Evolutionary conservation across 768 basidiomycete species (phyloP), one percentile per base, ranked within the genome.

Genomic region (Gymnopilus junonius): DNA sequence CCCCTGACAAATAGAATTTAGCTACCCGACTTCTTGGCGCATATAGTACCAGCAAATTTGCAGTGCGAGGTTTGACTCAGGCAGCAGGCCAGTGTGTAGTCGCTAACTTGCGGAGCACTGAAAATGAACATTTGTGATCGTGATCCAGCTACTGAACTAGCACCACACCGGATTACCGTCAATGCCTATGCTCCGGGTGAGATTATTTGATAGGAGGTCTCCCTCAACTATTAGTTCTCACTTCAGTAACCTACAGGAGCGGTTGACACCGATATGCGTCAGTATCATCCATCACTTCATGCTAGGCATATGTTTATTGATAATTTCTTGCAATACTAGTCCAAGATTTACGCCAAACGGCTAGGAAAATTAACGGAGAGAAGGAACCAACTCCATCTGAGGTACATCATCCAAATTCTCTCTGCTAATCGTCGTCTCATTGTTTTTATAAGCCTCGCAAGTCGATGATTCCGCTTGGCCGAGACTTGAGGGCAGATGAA

Each of bases 41-140:
- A 0, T 83, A 82, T 56, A 67, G 69, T 34, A 70, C 74, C 0
- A 71, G 74, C 0, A 82, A 83, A 64, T 81, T 80, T 61, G 78
- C 80, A 0, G 65, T 82, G 4, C 70, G 81, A 31, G 75, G 78
- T 1, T n/a, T 82, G 23, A 80, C 80, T 0, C 80, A 81, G 54
- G 59, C 71, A 12, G 75, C 74, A 58, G 80, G 80, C 79, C 45
- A 46, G 40, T 8, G 12, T 31, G 12, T 42, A 20, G 17, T 21
- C 8, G n/a, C 11, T n/a, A 14, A 1, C 8, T n/a, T 10, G 8
- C n/a, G n/a, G n/a, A n/a, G 14, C 12, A 15, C n/a, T 39, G n/a
- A 37, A 8, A n/a, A 8, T 21, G 10, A 11, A 6, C 21, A 27
- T 32, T 20, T 20, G 6, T 42, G n/a, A n/a, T n/a, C n/a, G n/a